Evolutionary conservation across 1,284 basidiomycete species (phyloP), one percentile per base, ranked within the genome.

Genomic region (Fomitopsis betulina): DNA sequence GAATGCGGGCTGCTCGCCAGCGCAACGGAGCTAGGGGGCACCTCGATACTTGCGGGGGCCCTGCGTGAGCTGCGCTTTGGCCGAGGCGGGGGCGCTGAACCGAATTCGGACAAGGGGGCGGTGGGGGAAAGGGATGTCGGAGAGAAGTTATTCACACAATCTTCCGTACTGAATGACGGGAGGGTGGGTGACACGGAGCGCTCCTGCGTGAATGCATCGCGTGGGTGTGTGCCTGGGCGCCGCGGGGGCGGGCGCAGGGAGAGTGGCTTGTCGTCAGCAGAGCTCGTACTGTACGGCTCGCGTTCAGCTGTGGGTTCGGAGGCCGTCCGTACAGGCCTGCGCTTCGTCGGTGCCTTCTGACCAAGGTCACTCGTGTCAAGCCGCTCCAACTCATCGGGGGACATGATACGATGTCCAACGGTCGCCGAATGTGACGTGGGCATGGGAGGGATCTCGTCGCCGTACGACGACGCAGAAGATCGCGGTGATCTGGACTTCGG

Each of bases 391-490:
- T 85, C 81, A 19, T 72, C 74, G 0, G 83, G 83, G 3, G 82
- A 70, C 12, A 85, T 65, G 64, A 85, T 86, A 59, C 80, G 78
- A 57, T 77, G 76, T 13, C 67, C 69, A 21, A 73, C 45, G 10
- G 52, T 43, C 7, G 54, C 13, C 17, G 63, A 38, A 39, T 65
- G 53, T 17, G 64, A 47, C 39, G 63, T 70, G 2, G 78, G 76
- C 38, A 76, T 55, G 0, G 76, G 77, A 3, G 79, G 75, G 0
- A 72, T 59, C 21, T 78, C 73, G 9, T 81, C 79, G 0, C 77
- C 79, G 52, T 79, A 79, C 2, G 86, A 88, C 0, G 84, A 83
- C 5, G 79, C 68, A 0, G 85, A 87, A 0, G 83, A 85, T 6
- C 76, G 74, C 0, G 76, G 68, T 0, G 83, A 85, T 25, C 76